A percentile compares a stretch with the other conserved stretches of the same genome.
These are phyloP conservation scores for Kodamaea fukazawae DNA, from an alignment of 805 yeast genomes.

Conservation along the genomic window DNA sequence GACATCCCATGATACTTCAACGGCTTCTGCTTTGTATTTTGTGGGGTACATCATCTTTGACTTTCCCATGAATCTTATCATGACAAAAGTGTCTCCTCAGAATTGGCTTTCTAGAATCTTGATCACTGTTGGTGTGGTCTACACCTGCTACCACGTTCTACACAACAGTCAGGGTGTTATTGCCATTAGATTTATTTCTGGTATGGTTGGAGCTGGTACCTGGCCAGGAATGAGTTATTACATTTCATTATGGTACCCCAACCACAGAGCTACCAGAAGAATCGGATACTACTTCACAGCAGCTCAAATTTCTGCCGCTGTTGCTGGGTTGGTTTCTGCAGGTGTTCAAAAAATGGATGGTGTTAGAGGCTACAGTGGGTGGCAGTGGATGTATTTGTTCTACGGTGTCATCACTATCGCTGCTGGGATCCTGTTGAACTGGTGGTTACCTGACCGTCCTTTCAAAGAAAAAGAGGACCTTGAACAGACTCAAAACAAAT, in stretches of 20 bases:
- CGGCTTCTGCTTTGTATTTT: conserved; percentile 77
- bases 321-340: conserved; percentile 81
- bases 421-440: conserved; percentile 60
- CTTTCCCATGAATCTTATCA: conserved; percentile 80
- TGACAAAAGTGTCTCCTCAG: conserved; percentile 84
- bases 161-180: conserved; percentile 56
- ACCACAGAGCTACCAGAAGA: conserved; percentile 68
- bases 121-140: conserved; percentile 72
- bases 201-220: conserved; percentile 78
- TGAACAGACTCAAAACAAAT: conserved; percentile 12
- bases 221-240: conserved; percentile 92
- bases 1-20: conserved; percentile 56
- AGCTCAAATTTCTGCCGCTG: conserved; percentile 88
- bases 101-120: conserved; percentile 81
- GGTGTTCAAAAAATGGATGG: conserved; percentile 86
- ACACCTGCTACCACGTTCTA: conserved; percentile 68
- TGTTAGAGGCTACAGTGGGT: conserved; percentile 66
- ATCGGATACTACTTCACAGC: conserved; percentile 91
- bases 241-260: conserved; percentile 81
- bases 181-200: conserved; percentile 70
- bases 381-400: conserved; percentile 82
- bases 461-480: conserved; percentile 8
- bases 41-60: conserved; percentile 84
- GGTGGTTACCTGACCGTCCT: conserved; percentile 91
- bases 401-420: conserved; percentile 69